Percentiles rank a stretch among this genome's conserved stretches.
These are phyloP conservation scores for Pelagomonas calceolata DNA, from an alignment of 108 stramenopile species.

Conservation along the genomic window DNA sequence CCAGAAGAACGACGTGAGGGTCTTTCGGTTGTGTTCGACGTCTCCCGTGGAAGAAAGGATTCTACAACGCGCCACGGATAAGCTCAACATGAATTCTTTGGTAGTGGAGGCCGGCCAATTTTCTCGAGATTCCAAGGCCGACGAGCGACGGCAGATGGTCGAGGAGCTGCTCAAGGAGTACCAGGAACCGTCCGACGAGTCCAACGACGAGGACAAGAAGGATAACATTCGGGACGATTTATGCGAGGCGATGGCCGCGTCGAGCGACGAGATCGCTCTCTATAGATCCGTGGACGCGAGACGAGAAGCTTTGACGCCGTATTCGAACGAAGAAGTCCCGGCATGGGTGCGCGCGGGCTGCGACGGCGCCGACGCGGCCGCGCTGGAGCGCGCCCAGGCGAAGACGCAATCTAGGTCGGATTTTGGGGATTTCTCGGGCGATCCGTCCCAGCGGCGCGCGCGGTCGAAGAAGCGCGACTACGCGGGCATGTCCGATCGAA, in stretches of 20 bases:
- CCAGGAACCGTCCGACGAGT: neutral
- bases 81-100: slow-evolving; percentile 78
- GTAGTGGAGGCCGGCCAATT: slow-evolving; percentile 90
- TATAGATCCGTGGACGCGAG: neutral
- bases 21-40: slow-evolving; percentile 78
- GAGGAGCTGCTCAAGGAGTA: neutral
- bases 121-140: slow-evolving; percentile 18
- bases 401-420: neutral
- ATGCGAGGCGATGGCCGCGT: neutral
- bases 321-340: neutral
- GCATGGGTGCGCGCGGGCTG: neutral
- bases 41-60: slow-evolving; percentile 88
- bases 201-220: neutral
- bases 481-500: too few species aligned
- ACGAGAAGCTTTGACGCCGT: neutral
- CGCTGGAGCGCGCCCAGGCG: neutral
- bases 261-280: neutral
- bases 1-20: slow-evolving; percentile 66
- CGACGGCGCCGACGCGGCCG: neutral
- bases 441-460: neutral
- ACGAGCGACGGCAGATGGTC: neutral
- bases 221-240: neutral
- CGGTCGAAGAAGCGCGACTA: neutral
- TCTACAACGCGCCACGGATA: slow-evolving; percentile 72
- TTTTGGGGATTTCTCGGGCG: neutral